Evolutionary conservation across 768 basidiomycete genomes (phyloP).

Genomic region (Russula lepida): DNA sequence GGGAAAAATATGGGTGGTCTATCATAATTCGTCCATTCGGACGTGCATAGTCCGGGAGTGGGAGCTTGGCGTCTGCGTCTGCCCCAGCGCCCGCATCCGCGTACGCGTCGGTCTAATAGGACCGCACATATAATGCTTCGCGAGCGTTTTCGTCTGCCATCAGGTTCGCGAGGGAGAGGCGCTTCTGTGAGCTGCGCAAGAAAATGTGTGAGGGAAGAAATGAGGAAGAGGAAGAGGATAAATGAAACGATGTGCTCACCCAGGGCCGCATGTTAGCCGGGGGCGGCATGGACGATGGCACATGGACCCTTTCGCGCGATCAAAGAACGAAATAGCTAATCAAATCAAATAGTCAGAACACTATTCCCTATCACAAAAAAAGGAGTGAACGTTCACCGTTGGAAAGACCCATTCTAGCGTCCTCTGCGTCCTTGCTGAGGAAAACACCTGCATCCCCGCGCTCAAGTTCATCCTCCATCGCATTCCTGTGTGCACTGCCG

Average conservation of each 20-base stretch:
- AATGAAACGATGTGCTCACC: constrained; percentile 7
- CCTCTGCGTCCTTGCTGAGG: constrained; percentile 42
- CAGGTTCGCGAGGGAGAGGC: constrained; percentile 50
- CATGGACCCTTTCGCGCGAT: constrained; percentile 27
- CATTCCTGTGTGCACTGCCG: constrained; percentile 46
- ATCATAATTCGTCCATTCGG: constrained; percentile 21
- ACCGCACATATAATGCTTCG: constrained; percentile 40
- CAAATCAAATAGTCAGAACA: too few species aligned
- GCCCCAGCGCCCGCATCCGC: background rate
- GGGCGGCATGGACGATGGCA: constrained; percentile 7
- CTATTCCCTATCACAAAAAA: too few species aligned
- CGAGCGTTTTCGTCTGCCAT: constrained; percentile 39
- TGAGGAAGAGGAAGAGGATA: too few species aligned
- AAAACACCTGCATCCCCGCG: constrained; percentile 33
- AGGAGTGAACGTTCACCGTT: constrained; percentile 40
- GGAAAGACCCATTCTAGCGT: constrained; percentile 44
- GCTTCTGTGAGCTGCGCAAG: constrained; percentile 44
- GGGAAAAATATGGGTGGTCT: background rate
- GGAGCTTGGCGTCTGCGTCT: background rate
- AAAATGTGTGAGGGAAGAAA: background rate
- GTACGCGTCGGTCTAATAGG: background rate
- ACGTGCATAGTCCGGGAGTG: background rate
- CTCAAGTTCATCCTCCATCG: constrained; percentile 49
- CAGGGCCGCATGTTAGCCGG: constrained; percentile 20
- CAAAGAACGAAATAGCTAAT: constrained; percentile 31